Conservation (phyloP, 345 rosid species). For the Camelina sativa region DNA sequence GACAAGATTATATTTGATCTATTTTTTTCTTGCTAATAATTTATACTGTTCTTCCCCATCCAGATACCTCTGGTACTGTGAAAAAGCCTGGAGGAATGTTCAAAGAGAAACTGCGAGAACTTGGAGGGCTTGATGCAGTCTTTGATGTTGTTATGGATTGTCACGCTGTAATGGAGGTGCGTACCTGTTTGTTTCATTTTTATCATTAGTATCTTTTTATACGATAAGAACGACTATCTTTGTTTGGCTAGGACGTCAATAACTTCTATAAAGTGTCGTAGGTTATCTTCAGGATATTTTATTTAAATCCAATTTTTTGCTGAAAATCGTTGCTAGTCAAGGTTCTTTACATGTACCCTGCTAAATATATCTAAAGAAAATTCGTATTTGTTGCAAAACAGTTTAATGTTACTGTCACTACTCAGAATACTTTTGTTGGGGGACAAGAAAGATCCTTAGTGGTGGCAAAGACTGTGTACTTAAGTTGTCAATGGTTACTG, state of each 20-base stretch:
- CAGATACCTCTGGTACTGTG: slow-evolving; percentile 75
- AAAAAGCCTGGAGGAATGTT: slow-evolving; percentile 77
- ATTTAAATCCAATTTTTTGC: neutral
- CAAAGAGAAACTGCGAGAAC: slow-evolving; percentile 84
- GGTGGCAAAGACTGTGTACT: neutral
- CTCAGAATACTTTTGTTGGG: neutral
- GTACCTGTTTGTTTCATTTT: slow-evolving; percentile 43
- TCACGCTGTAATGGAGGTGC: slow-evolving; percentile 81
- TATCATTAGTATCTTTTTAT: neutral
- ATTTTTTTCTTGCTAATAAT: slow-evolving; percentile 21
- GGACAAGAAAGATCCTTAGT: neutral
- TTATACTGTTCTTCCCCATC: slow-evolving; percentile 28
- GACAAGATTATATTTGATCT: neutral
- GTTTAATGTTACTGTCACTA: slow-evolving; percentile 5
- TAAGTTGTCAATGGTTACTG: neutral
- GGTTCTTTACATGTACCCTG: neutral
- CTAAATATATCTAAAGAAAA: neutral
- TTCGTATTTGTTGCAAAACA: neutral
- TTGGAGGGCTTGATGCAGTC: slow-evolving; percentile 91
- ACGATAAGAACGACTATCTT: neutral
- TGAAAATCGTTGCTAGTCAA: neutral
- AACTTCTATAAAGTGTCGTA: slow-evolving; percentile 9
- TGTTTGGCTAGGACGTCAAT: neutral
- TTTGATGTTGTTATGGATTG: slow-evolving; percentile 76
- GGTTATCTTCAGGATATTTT: neutral